Evolutionary conservation across 2,329 filamentous ascomycete genomes (phyloP).

Genomic region (Apiospora koreana): DNA sequence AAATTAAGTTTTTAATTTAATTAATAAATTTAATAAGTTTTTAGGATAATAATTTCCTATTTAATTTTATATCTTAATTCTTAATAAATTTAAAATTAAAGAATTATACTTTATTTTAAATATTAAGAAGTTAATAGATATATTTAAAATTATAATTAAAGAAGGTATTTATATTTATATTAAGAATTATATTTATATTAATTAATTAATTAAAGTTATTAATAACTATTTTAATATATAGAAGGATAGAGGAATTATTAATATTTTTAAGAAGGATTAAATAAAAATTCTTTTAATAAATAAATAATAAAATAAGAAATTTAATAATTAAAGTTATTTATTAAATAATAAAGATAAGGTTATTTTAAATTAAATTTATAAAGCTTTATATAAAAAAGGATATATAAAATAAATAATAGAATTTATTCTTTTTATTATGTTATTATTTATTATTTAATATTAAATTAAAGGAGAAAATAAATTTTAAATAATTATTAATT

Average conservation of each 20-base stretch:
- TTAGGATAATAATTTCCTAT: background rate
- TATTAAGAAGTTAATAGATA: background rate
- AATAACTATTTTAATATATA: background rate
- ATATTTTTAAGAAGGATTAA: background rate
- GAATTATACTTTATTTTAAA: background rate
- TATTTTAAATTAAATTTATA: background rate
- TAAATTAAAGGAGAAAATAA: no score
- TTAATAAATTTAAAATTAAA: background rate
- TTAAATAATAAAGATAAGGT: background rate
- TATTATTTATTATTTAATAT: background rate
- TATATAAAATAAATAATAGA: background rate
- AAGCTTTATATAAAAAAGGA: background rate
- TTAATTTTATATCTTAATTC: background rate
- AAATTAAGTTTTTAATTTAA: background rate
- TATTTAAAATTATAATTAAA: background rate
- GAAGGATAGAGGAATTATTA: background rate
- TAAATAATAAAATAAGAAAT: background rate
- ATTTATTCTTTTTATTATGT: background rate
- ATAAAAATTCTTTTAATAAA: background rate
- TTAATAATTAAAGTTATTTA: background rate
- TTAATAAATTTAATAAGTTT: background rate
- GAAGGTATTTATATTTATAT: background rate
- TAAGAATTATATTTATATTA: background rate
- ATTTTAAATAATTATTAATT: no score
- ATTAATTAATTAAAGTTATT: background rate